These are phyloP conservation scores for Neurospora terricola DNA, from an alignment of 495 filamentous ascomycete species.

Conservation along the genomic window DNA sequence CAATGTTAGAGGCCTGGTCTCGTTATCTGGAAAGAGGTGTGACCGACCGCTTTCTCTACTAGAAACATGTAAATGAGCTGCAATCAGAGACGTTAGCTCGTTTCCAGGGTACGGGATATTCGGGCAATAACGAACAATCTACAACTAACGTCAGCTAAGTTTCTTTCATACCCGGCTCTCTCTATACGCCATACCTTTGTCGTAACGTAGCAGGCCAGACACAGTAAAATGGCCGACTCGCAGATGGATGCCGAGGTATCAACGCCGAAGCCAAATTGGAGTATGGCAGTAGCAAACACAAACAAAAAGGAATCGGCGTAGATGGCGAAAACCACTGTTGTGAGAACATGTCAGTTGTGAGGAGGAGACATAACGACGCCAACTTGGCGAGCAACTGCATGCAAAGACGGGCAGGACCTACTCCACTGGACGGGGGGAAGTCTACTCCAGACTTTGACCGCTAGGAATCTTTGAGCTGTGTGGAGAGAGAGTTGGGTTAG, in stretches of 20 bases:
- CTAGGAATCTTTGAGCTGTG: constrained; percentile 28
- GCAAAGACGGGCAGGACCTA: constrained; percentile 15
- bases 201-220: constrained; percentile 41
- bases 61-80: constrained; percentile 45
- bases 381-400: not conserved
- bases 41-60: constrained; percentile 42
- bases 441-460: constrained; percentile 31
- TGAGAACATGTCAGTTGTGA: not conserved
- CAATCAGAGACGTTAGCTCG: not conserved
- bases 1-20: not conserved
- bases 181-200: constrained; percentile 33
- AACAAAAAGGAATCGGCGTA: constrained; percentile 43
- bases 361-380: not conserved
- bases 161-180: not conserved
- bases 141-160: not conserved
- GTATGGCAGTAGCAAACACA: constrained; percentile 37
- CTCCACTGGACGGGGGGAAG: constrained; percentile 38
- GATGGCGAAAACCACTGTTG: constrained; percentile 39
- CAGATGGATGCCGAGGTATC: constrained; percentile 32
- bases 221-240: constrained; percentile 39
- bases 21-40: not conserved
- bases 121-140: constrained; percentile 28
- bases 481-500: not conserved
- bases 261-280: constrained; percentile 39
- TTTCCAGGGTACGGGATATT: not conserved